These are phyloP conservation scores for Leishmania tropica DNA, from an alignment of 208 protist species.

Conservation along the genomic window DNA sequence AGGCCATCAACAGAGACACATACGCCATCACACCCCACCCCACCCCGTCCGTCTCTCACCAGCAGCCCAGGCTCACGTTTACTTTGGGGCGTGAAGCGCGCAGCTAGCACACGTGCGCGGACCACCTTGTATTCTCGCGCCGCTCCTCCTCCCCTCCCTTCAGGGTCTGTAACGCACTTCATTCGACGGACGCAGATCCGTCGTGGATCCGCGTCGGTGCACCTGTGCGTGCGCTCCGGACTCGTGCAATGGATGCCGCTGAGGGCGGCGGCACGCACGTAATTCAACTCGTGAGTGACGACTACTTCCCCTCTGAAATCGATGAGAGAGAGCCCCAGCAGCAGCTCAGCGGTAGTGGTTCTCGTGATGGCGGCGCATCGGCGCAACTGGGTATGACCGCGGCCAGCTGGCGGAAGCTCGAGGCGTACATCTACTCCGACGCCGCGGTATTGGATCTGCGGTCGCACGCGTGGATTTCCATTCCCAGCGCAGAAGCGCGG, in stretches of 20 bases:
- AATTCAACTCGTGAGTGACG: neutral
- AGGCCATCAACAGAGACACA: neutral
- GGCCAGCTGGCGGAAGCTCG: neutral
- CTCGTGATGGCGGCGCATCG: neutral
- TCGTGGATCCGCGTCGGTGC: too few relatives aligned
- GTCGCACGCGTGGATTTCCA: neutral
- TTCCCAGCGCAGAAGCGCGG: constrained; percentile 1
- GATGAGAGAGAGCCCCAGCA: neutral
- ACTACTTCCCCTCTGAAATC: constrained; percentile 14
- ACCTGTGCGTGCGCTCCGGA: neutral
- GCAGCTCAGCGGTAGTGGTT: neutral
- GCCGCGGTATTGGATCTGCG: neutral
- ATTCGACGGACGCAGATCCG: neutral
- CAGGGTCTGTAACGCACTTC: too few relatives aligned
- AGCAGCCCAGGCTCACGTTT: neutral
- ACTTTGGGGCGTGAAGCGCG: neutral
- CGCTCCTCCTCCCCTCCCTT: neutral
- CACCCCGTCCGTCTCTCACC: neutral
- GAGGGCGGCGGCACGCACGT: neutral
- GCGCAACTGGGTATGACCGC: neutral
- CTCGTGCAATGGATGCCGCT: neutral
- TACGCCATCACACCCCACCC: neutral
- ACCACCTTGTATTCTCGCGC: neutral
- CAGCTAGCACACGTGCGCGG: neutral
- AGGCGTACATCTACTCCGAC: constrained; percentile 19